A percentile compares a stretch with the other conserved stretches of the same genome.
Evolutionary conservation across 2,329 filamentous ascomycete species (phyloP).

Genomic region (Rhinocladiella similis): DNA sequence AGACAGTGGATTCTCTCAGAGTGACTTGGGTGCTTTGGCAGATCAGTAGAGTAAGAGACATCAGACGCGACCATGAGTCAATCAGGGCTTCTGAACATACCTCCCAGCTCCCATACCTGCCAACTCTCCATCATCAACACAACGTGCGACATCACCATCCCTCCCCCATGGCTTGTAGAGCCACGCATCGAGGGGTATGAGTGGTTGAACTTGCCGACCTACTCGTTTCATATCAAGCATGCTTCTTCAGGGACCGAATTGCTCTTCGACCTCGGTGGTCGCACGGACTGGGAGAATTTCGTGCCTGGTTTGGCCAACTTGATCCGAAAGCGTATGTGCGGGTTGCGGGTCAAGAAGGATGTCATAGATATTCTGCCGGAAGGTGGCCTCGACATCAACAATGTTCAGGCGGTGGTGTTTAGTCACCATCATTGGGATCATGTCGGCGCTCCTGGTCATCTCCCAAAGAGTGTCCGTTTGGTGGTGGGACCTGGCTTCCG

Average conservation of each 20-base stretch:
- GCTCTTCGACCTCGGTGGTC: conserved; percentile 30
- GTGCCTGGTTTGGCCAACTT: conserved; percentile 9
- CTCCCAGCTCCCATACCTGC: background rate
- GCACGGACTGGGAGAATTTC: conserved; percentile 30
- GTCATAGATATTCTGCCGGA: conserved; percentile 31
- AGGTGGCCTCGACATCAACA: conserved; percentile 31
- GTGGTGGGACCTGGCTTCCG: conserved; percentile 56
- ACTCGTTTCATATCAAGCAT: conserved; percentile 28
- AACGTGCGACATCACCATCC: background rate
- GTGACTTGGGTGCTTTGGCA: too few relatives aligned
- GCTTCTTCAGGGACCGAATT: background rate
- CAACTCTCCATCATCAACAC: conserved; percentile 1
- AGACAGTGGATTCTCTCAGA: too few relatives aligned
- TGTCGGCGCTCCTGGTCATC: conserved; percentile 47
- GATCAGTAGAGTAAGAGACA: too few relatives aligned
- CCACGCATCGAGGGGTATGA: background rate
- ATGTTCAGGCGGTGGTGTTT: conserved; percentile 41
- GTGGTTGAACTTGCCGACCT: conserved; percentile 9
- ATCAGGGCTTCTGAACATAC: background rate
- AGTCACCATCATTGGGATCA: conserved; percentile 43
- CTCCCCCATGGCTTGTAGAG: background rate
- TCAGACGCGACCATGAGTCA: background rate
- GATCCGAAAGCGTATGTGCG: conserved; percentile 3
- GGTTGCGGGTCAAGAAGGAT: conserved; percentile 28
- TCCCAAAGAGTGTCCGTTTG: conserved; percentile 40